These are phyloP conservation scores for Aureobasidium zeae DNA, from an alignment of 2,329 filamentous ascomycete genomes.

Conservation along the genomic window DNA sequence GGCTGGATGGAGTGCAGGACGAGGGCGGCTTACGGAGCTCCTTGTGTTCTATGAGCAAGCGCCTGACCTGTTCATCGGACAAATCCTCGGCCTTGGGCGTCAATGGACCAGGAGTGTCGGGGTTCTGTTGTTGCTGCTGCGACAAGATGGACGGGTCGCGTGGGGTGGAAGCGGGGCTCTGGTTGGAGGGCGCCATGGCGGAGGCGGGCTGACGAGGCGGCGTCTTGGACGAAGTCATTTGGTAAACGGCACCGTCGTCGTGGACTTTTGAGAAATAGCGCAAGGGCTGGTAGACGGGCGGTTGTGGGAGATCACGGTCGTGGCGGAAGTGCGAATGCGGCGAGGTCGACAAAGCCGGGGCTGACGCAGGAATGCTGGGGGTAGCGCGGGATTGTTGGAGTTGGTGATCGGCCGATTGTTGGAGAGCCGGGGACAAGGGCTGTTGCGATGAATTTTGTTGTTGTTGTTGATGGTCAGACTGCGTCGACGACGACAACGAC, in stretches of 20 bases:
- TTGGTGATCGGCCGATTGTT: conserved; percentile 2
- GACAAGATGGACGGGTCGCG: conserved; percentile 5
- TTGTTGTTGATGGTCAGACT: conserved; percentile 19
- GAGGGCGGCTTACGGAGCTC: conserved; percentile 36
- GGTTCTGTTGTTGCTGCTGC: conserved; percentile 18
- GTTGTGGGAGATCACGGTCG: conserved; percentile 13
- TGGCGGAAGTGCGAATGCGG: conserved; percentile 10
- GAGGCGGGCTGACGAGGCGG: conserved; percentile 5
- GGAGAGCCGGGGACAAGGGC: background rate
- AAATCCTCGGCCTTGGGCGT: conserved; percentile 38
- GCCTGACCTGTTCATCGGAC: conserved; percentile 39
- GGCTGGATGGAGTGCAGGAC: background rate
- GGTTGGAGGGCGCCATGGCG: conserved; percentile 8
- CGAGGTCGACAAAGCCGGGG: conserved; percentile 10
- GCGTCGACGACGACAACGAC: conserved; percentile 10
- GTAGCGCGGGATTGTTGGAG: background rate
- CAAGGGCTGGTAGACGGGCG: conserved; percentile 8
- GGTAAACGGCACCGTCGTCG: conserved; percentile 10
- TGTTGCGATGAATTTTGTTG: conserved; percentile 2
- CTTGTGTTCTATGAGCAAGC: conserved; percentile 42
- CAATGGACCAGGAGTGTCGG: conserved; percentile 30
- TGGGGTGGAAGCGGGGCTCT: background rate
- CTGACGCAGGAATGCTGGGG: conserved; percentile 15
- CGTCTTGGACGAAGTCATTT: conserved; percentile 1
- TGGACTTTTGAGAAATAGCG: conserved; percentile 7